Evolutionary conservation across 1,139 yeast genomes (phyloP).

Genomic region (Blastobotrys persicus): DNA sequence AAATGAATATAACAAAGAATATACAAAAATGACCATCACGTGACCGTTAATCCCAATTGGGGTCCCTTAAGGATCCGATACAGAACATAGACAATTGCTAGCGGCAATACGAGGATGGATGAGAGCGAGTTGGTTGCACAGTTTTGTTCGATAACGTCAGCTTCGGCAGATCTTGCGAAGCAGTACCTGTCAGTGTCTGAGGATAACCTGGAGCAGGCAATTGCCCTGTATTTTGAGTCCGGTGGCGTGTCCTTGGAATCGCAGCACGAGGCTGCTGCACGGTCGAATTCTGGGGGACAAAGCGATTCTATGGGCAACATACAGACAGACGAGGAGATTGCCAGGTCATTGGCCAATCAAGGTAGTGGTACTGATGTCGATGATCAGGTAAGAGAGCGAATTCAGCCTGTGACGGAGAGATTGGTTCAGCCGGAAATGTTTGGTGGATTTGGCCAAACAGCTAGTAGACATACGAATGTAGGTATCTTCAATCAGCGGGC

Average conservation of each 20-base stretch:
- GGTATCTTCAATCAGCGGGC: conserved; percentile 51
- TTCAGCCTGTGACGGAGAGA: conserved; percentile 78
- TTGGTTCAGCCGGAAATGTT: conserved; percentile 49
- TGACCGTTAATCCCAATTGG: neutral
- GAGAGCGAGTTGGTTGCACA: conserved; percentile 57
- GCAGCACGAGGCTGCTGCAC: conserved; percentile 23
- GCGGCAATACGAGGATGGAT: conserved; percentile 24
- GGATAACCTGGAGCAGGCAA: conserved; percentile 79
- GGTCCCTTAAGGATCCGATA: neutral
- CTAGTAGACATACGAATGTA: conserved; percentile 10
- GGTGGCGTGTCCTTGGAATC: conserved; percentile 48
- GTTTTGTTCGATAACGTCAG: conserved; percentile 83
- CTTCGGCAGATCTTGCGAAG: conserved; percentile 66
- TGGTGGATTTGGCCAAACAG: conserved; percentile 13
- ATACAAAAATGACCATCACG: too few relatives aligned
- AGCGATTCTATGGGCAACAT: conserved; percentile 58
- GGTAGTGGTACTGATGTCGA: conserved; percentile 10
- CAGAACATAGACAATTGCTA: neutral
- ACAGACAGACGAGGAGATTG: conserved; percentile 1
- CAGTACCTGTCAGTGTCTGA: conserved; percentile 80
- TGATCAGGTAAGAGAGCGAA: conserved; percentile 67
- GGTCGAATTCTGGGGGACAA: conserved; percentile 54
- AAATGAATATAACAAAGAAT: too few relatives aligned
- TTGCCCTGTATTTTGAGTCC: conserved; percentile 77
- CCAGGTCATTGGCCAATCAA: conserved; percentile 8